Percentiles rank a stretch among this genome's conserved stretches.
Conservation (phyloP, 768 basidiomycete genomes). For the Leccinum uliginosum region DNA sequence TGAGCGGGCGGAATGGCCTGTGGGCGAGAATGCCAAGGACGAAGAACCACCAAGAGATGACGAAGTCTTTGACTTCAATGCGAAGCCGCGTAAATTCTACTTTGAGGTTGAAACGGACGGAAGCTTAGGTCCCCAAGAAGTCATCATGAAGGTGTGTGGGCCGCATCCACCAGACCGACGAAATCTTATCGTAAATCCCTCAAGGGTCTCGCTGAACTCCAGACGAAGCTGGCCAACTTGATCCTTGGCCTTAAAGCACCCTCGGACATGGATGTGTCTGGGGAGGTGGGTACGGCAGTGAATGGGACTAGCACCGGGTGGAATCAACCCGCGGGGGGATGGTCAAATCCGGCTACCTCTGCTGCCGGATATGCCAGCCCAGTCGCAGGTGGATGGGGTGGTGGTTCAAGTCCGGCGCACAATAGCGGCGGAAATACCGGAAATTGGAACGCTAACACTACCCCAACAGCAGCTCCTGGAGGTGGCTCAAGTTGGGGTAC, state of each 20-base stretch:
- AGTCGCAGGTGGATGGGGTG: slow-evolving; percentile 29
- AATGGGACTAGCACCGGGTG: slow-evolving; percentile 23
- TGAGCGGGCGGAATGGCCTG: slow-evolving; percentile 83
- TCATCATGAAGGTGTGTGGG: slow-evolving; percentile 69
- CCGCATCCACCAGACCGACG: background rate
- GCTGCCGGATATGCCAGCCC: slow-evolving; percentile 32
- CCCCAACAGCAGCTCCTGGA: slow-evolving; percentile 25
- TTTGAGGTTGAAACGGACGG: slow-evolving; percentile 94
- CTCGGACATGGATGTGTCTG: slow-evolving; percentile 51
- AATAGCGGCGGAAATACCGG: slow-evolving; percentile 16
- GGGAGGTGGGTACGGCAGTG: slow-evolving; percentile 33
- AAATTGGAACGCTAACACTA: slow-evolving; percentile 17
- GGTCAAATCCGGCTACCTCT: slow-evolving; percentile 28
- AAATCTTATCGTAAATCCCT: background rate
- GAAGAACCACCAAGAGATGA: slow-evolving; percentile 80
- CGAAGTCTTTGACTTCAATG: slow-evolving; percentile 82
- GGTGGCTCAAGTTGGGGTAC: slow-evolving; percentile 28
- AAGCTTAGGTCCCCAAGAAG: slow-evolving; percentile 82
- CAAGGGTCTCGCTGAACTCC: slow-evolving; percentile 74
- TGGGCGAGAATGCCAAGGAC: slow-evolving; percentile 79
- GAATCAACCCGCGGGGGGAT: slow-evolving; percentile 20
- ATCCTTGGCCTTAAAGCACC: slow-evolving; percentile 69
- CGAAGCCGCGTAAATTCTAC: slow-evolving; percentile 88
- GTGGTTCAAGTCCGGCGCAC: slow-evolving; percentile 24
- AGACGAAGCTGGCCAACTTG: slow-evolving; percentile 75